Evolutionary conservation across 1,139 yeast genomes (phyloP).

Genomic region (Suhomyces ambrosiae): DNA sequence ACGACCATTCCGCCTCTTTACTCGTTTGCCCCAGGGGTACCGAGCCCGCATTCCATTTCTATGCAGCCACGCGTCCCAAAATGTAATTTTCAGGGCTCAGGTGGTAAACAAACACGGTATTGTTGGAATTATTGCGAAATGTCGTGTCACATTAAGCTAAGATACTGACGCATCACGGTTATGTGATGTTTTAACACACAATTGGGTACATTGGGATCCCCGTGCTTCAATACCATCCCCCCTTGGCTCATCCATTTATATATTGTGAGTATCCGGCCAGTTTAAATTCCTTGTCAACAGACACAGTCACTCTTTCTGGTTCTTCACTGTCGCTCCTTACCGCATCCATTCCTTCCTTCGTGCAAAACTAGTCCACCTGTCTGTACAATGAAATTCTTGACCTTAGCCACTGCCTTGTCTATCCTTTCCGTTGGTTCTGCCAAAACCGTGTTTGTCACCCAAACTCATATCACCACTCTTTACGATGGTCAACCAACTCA

Average conservation of each 20-base stretch:
- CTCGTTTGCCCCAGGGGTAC: not conserved
- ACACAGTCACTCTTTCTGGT: constrained; percentile 11
- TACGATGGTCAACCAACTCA: constrained; percentile 14
- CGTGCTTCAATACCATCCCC: not conserved
- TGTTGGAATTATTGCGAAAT: constrained; percentile 2
- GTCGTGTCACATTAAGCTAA: constrained; percentile 3
- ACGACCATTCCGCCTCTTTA: constrained; percentile 1
- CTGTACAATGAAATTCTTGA: constrained; percentile 21
- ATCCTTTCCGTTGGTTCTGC: constrained; percentile 23
- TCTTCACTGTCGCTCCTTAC: constrained; percentile 4
- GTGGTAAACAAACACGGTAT: constrained; percentile 3
- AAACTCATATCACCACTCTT: constrained; percentile 26
- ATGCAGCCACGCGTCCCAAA: constrained; percentile 1
- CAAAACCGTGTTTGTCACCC: constrained; percentile 27
- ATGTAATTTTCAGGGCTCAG: not conserved
- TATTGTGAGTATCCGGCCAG: not conserved
- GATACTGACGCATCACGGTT: constrained; percentile 1
- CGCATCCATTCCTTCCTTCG: not conserved
- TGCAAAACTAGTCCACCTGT: constrained; percentile 2
- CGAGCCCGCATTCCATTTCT: not conserved
- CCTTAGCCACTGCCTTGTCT: constrained; percentile 21
- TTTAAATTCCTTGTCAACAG: not conserved
- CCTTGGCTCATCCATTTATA: not conserved
- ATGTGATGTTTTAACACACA: constrained; percentile 5
- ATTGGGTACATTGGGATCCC: constrained; percentile 2